Conservation (phyloP, 2,329 filamentous ascomycete genomes). For the Endoconidiophora laricicola region DNA sequence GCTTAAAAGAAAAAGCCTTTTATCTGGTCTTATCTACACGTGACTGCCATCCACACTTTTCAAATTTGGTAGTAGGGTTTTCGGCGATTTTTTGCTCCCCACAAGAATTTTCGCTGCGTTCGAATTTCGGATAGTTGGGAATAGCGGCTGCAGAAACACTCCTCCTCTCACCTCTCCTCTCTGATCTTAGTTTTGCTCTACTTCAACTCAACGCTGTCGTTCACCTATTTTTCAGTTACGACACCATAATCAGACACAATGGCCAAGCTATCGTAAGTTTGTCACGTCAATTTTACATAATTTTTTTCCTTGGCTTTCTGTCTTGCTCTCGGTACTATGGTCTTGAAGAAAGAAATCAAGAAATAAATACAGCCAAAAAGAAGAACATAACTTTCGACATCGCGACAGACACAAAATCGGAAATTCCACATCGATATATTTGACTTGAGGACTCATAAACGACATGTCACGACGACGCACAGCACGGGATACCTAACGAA, state of each 20-base stretch:
- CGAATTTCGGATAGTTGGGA: slow-evolving; percentile 8
- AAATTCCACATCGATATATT: neutral
- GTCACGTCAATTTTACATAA: slow-evolving; percentile 4
- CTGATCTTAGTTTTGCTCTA: slow-evolving; percentile 5
- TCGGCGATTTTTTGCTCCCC: slow-evolving; percentile 9
- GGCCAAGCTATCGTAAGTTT: slow-evolving; percentile 47
- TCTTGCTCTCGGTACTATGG: neutral
- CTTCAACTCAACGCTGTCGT: slow-evolving; percentile 11
- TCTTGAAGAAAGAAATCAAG: neutral
- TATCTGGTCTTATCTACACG: neutral
- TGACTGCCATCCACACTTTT: neutral
- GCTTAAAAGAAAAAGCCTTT: neutral
- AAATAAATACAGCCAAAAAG: neutral
- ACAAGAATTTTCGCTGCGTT: slow-evolving; percentile 5
- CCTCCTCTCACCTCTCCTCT: slow-evolving; percentile 4
- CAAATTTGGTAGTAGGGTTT: slow-evolving; percentile 10
- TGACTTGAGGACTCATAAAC: neutral
- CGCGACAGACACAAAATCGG: neutral
- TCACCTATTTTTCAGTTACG: slow-evolving; percentile 12
- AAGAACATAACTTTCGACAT: neutral
- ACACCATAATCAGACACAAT: slow-evolving; percentile 34
- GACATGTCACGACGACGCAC: too few species aligned
- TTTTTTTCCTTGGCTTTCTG: slow-evolving; percentile 1
- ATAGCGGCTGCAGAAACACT: slow-evolving; percentile 7
- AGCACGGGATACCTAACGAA: too few species aligned